Evolutionary conservation across 192 early-diverging fungal species (phyloP), one percentile per base, ranked within the genome.

Genomic region (Gonapodya prolifera): DNA sequence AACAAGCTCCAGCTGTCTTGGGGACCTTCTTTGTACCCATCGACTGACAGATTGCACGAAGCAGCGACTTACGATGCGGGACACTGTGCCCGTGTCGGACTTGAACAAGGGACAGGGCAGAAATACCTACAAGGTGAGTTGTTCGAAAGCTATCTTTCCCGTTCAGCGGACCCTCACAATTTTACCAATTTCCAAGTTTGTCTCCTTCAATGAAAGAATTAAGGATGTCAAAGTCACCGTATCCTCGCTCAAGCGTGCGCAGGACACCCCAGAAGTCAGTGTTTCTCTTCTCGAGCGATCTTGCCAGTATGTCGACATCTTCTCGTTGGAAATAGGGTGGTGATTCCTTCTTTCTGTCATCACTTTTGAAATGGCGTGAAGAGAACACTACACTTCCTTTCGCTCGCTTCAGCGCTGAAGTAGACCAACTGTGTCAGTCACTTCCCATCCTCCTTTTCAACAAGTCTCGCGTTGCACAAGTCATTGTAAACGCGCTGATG

Each of bases 361-460:
- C 90, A 0, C 78, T 97, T n/a, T 84, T 86, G 29, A 86, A 89
- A 76, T 96, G 94, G 94, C 86, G 83, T 70, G 97, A 99, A 75
- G 85, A 95, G n/a, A 97, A 99, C 83, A 85, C 92, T 77, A 96
- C 97, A 1, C 86, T 83, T 34, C 87, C 92, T 75, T 99, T 94
- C 81, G 86, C 86, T 2, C 83, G 82, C 17, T 94, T 98, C 80
- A 79, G 84, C 29, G 83, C 85, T 17, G 91, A 93, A 2, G 84
- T 97, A 30, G 83, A 82, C 69, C 82, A 84, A 32, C 85, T 88
- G 75, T 83, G 87, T 75, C 85, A 91, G 80, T 92, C 93, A 16
- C 84, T 99, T 18, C 89, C 94, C n/a, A 90, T 93, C 79, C 84
- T 99, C 29, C 84, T 99, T 2, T 94, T 95, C 80, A 94, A 99